These are phyloP conservation scores for Colletotrichum magnum DNA, from an alignment of 2,329 filamentous ascomycete genomes.

Conservation along the genomic window DNA sequence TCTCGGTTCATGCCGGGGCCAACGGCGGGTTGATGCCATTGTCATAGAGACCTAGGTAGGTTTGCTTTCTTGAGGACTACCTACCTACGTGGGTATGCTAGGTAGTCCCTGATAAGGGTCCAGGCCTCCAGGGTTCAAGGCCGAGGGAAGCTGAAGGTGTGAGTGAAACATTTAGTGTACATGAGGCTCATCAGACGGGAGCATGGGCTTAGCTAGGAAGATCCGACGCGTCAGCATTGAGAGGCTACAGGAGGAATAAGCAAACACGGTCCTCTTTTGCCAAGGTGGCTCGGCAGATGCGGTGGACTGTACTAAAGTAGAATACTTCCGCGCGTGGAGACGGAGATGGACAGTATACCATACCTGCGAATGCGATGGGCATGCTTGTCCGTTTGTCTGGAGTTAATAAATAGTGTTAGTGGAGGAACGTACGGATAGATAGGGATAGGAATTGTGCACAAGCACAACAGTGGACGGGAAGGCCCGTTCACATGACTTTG, in stretches of 20 bases:
- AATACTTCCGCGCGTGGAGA: neutral
- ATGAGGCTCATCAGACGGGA: slow-evolving; percentile 22
- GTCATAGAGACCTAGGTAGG: neutral
- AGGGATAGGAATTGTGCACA: no score
- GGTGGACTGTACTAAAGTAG: neutral
- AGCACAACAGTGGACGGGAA: no score
- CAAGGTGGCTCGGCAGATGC: slow-evolving; percentile 29
- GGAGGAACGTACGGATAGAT: no score
- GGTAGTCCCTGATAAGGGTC: neutral
- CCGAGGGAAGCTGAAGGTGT: neutral
- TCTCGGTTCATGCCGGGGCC: slow-evolving; percentile 19
- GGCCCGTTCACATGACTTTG: no score
- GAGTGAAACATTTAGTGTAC: neutral
- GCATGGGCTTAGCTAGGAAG: neutral
- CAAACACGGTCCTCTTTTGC: neutral
- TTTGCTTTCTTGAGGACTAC: neutral
- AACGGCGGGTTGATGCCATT: neutral
- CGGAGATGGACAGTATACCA: neutral
- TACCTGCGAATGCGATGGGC: neutral
- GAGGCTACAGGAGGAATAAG: neutral
- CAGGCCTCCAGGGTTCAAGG: neutral
- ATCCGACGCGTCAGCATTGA: slow-evolving; percentile 17
- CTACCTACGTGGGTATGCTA: neutral
- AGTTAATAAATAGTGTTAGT: no score
- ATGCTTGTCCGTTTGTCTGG: neutral